phyloP scores from a whole-genome alignment of 768 basidiomycete genomes.

The Rickenella mellea region DNA sequence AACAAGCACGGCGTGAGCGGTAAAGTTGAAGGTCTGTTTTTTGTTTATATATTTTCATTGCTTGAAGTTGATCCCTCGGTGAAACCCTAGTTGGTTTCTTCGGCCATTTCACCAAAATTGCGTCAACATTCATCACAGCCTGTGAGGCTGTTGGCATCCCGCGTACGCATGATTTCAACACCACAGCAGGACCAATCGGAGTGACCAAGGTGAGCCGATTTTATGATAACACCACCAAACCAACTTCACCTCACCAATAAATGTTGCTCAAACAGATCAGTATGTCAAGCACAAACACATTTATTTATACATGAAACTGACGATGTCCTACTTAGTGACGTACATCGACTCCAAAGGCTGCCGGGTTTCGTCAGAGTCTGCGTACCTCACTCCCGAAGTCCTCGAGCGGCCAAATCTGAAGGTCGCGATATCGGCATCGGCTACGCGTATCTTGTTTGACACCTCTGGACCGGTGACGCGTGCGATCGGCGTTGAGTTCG shows the following conservation, averaged over 20 bases:
- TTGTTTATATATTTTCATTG: not conserved
- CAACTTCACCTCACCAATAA: no score
- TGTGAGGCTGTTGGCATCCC: conserved; percentile 43
- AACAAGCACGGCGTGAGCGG: conserved; percentile 40
- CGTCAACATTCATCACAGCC: conserved; percentile 45
- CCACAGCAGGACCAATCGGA: conserved; percentile 45
- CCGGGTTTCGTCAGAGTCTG: conserved; percentile 55
- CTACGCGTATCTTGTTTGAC: conserved; percentile 45
- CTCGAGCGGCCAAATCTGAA: conserved; percentile 57
- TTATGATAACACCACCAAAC: not conserved
- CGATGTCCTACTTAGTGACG: conserved; percentile 45
- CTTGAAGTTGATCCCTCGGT: no score
- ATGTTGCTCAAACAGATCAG: conserved; percentile 17
- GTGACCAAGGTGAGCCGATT: conserved; percentile 41
- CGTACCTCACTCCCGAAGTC: conserved; percentile 58
- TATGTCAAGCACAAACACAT: conserved; percentile 9
- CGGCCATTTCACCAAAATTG: conserved; percentile 33
- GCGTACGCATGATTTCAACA: conserved; percentile 47
- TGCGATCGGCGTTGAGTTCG: conserved; percentile 57
- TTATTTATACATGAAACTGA: conserved; percentile 9
- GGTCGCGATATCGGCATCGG: conserved; percentile 45
- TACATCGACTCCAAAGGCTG: conserved; percentile 43
- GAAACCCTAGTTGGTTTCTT: conserved; percentile 58
- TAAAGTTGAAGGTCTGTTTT: conserved; percentile 31
- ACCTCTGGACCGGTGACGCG: conserved; percentile 25